Evolutionary conservation across 2,329 filamentous ascomycete genomes (phyloP).

Genomic region (Botrytis fragariae): DNA sequence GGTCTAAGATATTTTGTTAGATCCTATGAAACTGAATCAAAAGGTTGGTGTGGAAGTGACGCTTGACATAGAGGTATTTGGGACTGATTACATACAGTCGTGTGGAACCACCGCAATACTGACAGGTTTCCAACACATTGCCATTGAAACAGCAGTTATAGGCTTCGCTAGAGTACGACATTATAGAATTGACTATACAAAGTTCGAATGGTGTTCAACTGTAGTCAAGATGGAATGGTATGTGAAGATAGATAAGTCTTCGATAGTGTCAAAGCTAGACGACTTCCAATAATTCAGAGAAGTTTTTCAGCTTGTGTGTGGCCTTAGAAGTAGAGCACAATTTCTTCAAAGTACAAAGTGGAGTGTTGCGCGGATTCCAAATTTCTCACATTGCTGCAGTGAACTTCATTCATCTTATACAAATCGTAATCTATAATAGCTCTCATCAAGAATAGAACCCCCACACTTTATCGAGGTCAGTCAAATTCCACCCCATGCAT

Average conservation of each 20-base stretch:
- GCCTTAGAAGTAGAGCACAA: neutral
- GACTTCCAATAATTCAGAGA: neutral
- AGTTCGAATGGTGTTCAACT: neutral
- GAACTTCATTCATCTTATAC: slow-evolving; percentile 9
- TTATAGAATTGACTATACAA: neutral
- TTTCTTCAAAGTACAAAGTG: neutral
- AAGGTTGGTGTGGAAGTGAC: neutral
- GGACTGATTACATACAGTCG: neutral
- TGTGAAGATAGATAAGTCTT: neutral
- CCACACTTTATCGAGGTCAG: slow-evolving; percentile 6
- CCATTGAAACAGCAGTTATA: neutral
- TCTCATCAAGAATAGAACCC: neutral
- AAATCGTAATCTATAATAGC: neutral
- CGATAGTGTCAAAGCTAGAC: neutral
- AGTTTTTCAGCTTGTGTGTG: neutral
- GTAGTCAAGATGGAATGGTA: neutral
- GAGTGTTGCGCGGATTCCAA: neutral
- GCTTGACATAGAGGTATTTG: neutral
- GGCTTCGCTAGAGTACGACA: neutral
- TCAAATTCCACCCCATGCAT: neutral
- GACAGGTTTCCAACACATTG: neutral
- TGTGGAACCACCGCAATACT: neutral
- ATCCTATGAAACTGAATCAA: neutral
- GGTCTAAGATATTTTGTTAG: neutral
- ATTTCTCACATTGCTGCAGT: neutral